These are phyloP conservation scores for Arxiozyma slooffiae DNA, from an alignment of 1,139 yeast species.

Conservation along the genomic window DNA sequence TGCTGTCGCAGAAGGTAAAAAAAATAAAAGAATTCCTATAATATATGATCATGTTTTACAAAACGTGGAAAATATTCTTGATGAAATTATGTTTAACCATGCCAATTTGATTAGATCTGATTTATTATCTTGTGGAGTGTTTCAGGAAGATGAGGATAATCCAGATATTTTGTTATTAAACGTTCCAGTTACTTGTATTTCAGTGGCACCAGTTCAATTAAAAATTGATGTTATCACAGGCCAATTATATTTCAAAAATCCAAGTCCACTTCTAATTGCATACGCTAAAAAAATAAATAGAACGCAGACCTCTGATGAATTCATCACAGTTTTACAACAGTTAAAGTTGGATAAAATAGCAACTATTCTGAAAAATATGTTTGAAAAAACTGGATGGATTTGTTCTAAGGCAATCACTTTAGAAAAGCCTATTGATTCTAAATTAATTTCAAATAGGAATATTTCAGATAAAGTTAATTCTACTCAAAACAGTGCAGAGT, in stretches of 20 bases:
- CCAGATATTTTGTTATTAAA: conserved; percentile 26
- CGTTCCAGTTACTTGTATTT: conserved; percentile 29
- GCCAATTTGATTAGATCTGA: conserved; percentile 27
- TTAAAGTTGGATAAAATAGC: conserved; percentile 48
- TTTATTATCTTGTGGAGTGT: conserved; percentile 23
- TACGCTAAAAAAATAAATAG: conserved; percentile 35
- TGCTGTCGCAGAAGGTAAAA: conserved; percentile 8
- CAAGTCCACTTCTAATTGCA: conserved; percentile 35
- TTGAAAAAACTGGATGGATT: conserved; percentile 61
- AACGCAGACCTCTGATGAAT: conserved; percentile 28
- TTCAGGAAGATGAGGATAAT: conserved; percentile 27
- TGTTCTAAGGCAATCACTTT: conserved; percentile 46
- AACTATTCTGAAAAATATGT: conserved; percentile 43
- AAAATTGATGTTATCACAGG: conserved; percentile 38
- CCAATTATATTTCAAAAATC: conserved; percentile 39
- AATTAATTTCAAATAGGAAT: conserved; percentile 15
- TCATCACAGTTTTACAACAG: conserved; percentile 31
- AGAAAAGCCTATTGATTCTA: conserved; percentile 26
- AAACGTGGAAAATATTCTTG: conserved; percentile 31
- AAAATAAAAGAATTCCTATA: conserved; percentile 24
- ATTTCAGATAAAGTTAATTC: conserved; percentile 8
- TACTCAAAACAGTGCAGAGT: not conserved
- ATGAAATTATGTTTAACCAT: conserved; percentile 31
- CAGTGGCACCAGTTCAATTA: conserved; percentile 32
- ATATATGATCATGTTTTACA: conserved; percentile 27